These are phyloP conservation scores for Selaginella tamariscina DNA, from an alignment of 75 land plant species.

Conservation along the genomic window DNA sequence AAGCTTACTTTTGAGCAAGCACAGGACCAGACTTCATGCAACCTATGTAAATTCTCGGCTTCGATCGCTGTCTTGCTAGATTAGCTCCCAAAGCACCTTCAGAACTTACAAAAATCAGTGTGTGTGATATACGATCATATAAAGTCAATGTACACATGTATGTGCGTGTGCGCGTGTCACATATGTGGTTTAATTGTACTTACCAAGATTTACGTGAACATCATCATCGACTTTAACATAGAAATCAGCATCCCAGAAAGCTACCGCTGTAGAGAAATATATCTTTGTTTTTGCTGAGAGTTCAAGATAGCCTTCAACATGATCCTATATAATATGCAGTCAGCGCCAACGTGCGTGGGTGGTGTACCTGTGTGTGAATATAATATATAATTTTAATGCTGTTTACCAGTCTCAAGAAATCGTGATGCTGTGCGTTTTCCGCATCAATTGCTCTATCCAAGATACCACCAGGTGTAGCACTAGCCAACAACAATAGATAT, in stretches of 20 bases:
- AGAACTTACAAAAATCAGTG: slow-evolving; percentile 8
- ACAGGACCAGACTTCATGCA: slow-evolving; percentile 90
- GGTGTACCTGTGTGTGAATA: too few species aligned
- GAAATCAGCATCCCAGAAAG: slow-evolving; percentile 79
- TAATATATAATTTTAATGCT: neutral
- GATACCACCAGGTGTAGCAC: slow-evolving; percentile 6
- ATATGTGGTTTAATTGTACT: neutral
- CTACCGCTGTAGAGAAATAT: slow-evolving; percentile 61
- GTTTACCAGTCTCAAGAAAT: slow-evolving; percentile 10
- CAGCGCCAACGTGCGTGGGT: neutral
- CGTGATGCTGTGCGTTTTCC: slow-evolving; percentile 4
- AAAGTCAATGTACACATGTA: neutral
- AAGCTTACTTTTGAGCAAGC: slow-evolving; percentile 49
- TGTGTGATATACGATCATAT: slow-evolving; percentile 13
- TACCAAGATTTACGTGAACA: slow-evolving; percentile 61
- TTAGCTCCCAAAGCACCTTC: slow-evolving; percentile 45
- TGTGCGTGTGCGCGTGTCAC: neutral
- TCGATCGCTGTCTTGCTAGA: slow-evolving; percentile 35
- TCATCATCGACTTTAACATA: slow-evolving; percentile 52
- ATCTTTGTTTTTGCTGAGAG: slow-evolving; percentile 61
- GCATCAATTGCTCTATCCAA: slow-evolving; percentile 6
- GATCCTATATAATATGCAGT: slow-evolving; percentile 30
- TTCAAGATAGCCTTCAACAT: slow-evolving; percentile 73
- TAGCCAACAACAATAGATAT: neutral
- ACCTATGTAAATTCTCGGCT: slow-evolving; percentile 61